Percentiles rank a stretch among this genome's conserved stretches.
Conservation (phyloP, 2,329 filamentous ascomycete genomes). For the Coniella vitis region DNA sequence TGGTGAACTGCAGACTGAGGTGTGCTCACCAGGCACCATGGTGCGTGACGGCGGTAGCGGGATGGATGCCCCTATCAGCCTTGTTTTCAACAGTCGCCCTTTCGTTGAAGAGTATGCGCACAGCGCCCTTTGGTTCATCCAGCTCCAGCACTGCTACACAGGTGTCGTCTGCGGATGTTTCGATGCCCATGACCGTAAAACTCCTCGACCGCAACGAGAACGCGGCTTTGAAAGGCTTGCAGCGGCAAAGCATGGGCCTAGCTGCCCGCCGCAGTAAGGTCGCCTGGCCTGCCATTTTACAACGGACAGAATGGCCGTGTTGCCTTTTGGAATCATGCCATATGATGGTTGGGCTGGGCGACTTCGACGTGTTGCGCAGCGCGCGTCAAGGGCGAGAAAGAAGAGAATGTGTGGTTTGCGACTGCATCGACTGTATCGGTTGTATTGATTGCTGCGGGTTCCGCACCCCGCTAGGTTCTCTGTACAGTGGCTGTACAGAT, state of each 20-base stretch:
- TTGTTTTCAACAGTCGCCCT: constrained; percentile 77
- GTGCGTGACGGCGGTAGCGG: constrained; percentile 64
- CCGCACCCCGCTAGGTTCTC: no score
- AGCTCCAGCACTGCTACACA: constrained; percentile 68
- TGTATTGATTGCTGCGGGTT: no score
- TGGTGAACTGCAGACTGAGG: no score
- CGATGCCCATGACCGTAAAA: constrained; percentile 55
- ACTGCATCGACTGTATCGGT: no score
- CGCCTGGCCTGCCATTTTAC: constrained; percentile 2
- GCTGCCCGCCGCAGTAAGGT: background rate
- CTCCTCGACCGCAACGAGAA: background rate
- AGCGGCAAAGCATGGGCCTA: background rate
- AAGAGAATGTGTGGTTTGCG: no score
- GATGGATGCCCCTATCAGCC: constrained; percentile 71
- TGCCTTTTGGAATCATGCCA: no score
- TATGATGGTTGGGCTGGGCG: no score
- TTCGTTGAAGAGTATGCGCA: constrained; percentile 67
- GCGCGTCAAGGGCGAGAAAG: no score
- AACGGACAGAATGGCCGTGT: background rate
- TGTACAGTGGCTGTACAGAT: no score
- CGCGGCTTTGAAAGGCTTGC: no score
- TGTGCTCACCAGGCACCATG: constrained; percentile 53
- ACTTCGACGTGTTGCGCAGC: no score
- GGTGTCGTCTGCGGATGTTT: constrained; percentile 88
- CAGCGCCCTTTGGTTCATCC: constrained; percentile 39